Percentiles rank a stretch among this genome's conserved stretches.
Conservation (phyloP, 768 basidiomycete species). For the Calocybe cyanea region DNA sequence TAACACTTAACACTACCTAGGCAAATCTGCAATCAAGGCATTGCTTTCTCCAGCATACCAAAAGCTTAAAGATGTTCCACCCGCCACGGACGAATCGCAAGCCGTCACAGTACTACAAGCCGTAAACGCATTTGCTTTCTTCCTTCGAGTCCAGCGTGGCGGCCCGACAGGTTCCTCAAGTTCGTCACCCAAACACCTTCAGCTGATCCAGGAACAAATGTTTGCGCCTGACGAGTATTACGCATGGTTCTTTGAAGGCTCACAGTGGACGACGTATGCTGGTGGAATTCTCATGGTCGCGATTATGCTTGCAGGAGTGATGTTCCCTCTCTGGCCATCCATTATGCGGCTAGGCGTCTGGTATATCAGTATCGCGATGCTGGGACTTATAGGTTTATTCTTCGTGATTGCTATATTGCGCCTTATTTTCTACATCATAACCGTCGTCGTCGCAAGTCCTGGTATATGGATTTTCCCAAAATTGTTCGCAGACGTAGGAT, state of each 20-base stretch:
- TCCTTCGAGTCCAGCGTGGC: conserved; percentile 85
- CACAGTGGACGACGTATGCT: conserved; percentile 89
- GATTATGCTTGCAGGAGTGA: conserved; percentile 92
- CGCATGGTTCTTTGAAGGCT: conserved; percentile 96
- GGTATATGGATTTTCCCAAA: conserved; percentile 99
- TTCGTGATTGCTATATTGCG: conserved; percentile 88
- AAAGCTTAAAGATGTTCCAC: conserved; percentile 78
- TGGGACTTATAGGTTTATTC: conserved; percentile 87
- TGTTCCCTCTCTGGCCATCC: conserved; percentile 99
- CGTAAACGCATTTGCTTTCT: conserved; percentile 84
- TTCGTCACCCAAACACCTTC: conserved; percentile 74
- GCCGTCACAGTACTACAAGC: conserved; percentile 64
- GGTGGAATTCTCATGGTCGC: conserved; percentile 89
- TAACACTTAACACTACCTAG: conserved; percentile 33
- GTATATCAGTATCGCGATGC: conserved; percentile 87
- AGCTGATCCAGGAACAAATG: conserved; percentile 75
- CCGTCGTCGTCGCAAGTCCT: conserved; percentile 78
- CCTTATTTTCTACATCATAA: conserved; percentile 90
- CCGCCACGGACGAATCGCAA: conserved; percentile 71
- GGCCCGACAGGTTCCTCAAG: conserved; percentile 58
- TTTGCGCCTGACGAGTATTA: conserved; percentile 84
- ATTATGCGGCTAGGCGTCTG: conserved; percentile 91
- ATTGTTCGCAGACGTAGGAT: conserved; percentile 96
- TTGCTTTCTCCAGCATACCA: conserved; percentile 89
- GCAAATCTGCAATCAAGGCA: conserved; percentile 90